Conservation (phyloP, 2,329 filamentous ascomycete species). For the Pseudohalonectria lignicola region DNA sequence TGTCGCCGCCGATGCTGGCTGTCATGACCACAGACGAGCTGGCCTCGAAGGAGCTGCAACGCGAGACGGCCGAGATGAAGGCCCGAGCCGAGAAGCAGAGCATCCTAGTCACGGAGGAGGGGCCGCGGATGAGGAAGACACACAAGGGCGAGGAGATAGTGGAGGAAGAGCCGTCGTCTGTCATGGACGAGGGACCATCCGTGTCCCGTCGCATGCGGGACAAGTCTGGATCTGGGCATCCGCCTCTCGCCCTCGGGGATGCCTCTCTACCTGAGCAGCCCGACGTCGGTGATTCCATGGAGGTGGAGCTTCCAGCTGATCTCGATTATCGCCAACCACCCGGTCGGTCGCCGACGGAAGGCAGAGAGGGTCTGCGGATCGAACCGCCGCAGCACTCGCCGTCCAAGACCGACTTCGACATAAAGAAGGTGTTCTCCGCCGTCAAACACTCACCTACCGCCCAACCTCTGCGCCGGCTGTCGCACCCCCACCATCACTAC, state of each 20-base stretch:
- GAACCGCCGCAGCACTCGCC: slow-evolving; percentile 40
- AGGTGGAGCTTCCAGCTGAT: slow-evolving; percentile 14
- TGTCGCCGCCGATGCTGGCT: slow-evolving; percentile 69
- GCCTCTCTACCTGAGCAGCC: not conserved
- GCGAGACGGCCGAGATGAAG: slow-evolving; percentile 64
- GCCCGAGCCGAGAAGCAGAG: slow-evolving; percentile 73
- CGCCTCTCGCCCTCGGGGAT: not conserved
- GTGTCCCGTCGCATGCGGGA: not conserved
- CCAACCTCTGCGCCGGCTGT: slow-evolving; percentile 31
- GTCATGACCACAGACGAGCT: slow-evolving; percentile 85
- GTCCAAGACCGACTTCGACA: slow-evolving; percentile 60
- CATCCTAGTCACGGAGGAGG: slow-evolving; percentile 68
- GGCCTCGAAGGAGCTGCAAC: slow-evolving; percentile 81
- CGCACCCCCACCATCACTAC: slow-evolving; percentile 26
- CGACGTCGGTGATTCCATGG: not conserved
- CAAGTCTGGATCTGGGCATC: not conserved
- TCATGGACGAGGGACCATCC: not conserved
- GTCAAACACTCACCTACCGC: slow-evolving; percentile 69
- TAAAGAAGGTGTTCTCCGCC: slow-evolving; percentile 75
- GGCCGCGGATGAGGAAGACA: slow-evolving; percentile 72
- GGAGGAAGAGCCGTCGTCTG: slow-evolving; percentile 48
- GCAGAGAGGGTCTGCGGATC: slow-evolving; percentile 25
- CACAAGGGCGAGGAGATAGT: slow-evolving; percentile 93
- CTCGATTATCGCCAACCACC: slow-evolving; percentile 3
- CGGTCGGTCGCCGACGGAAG: slow-evolving; percentile 6